phyloP scores from a whole-genome alignment of 2,329 filamentous ascomycete genomes.

The Colletotrichum destructivum region DNA sequence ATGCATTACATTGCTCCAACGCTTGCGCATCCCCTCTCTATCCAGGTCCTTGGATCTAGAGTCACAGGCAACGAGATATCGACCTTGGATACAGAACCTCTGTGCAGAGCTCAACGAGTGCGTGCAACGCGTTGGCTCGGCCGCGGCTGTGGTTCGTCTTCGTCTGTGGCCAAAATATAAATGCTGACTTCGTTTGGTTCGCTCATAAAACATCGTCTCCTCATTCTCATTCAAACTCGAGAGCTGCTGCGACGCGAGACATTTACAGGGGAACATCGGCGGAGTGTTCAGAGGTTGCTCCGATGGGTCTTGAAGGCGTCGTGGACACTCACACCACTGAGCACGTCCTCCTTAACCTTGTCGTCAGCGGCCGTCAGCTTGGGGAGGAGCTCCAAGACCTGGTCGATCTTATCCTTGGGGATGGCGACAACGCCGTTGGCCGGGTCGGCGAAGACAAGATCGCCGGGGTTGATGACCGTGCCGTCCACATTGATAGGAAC shows the following conservation, averaged over 20 bases:
- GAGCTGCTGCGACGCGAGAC: neutral
- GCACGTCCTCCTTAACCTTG: conserved; percentile 76
- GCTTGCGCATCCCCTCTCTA: neutral
- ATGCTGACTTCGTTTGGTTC: neutral
- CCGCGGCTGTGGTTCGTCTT: neutral
- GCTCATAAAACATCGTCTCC: neutral
- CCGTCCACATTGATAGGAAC: conserved; percentile 61
- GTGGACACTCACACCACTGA: conserved; percentile 71
- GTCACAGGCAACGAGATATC: neutral
- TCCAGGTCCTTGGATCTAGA: conserved; percentile 4
- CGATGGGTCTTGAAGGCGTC: conserved; percentile 77
- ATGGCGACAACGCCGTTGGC: conserved; percentile 80
- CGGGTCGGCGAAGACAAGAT: conserved; percentile 79
- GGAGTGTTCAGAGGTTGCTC: conserved; percentile 48
- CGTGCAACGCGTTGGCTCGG: neutral
- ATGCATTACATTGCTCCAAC: conserved; percentile 2
- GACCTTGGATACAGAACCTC: neutral
- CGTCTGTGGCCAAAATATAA: neutral
- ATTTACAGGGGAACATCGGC: neutral
- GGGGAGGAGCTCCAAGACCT: conserved; percentile 74
- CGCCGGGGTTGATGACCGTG: conserved; percentile 66
- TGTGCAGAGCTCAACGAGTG: too few species aligned
- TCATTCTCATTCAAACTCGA: neutral
- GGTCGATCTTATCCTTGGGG: conserved; percentile 71
- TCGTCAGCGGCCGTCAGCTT: conserved; percentile 66